These are phyloP conservation scores for Talaromyces pinophilus DNA, from an alignment of 2,329 filamentous ascomycete species.

Conservation along the genomic window DNA sequence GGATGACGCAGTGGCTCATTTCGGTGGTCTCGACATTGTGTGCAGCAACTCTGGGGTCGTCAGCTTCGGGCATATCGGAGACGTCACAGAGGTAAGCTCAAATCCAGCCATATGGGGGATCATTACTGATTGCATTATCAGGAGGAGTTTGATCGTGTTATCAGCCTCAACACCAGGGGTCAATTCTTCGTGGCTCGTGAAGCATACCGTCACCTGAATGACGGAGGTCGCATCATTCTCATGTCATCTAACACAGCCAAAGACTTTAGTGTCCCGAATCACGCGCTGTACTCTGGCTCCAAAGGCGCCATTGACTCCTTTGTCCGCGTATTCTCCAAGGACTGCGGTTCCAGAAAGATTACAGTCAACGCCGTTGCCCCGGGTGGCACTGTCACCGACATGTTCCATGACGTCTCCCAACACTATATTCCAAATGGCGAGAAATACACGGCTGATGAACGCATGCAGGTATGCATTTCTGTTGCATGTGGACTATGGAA, in stretches of 20 bases:
- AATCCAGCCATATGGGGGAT: neutral
- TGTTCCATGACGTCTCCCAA: constrained; percentile 13
- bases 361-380: constrained; percentile 14
- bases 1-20: constrained; percentile 28
- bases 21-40: constrained; percentile 32
- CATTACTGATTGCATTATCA: neutral
- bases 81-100: constrained; percentile 56
- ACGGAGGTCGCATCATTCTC: constrained; percentile 71
- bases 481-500: neutral
- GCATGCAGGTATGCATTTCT: neutral
- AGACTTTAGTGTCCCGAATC: constrained; percentile 67
- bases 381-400: constrained; percentile 19
- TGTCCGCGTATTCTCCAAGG: constrained; percentile 70
- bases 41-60: constrained; percentile 57
- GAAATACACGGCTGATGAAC: neutral
- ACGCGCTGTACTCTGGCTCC: constrained; percentile 72
- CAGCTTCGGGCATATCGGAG: constrained; percentile 67
- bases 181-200: constrained; percentile 79
- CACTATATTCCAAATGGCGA: constrained; percentile 15
- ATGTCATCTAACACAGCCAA: constrained; percentile 71
- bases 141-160: constrained; percentile 71
- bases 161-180: constrained; percentile 67
- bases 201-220: constrained; percentile 68
- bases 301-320: constrained; percentile 78
- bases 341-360: constrained; percentile 53